These are phyloP conservation scores for Colletotrichum higginsianum DNA, from an alignment of 2,329 filamentous ascomycete species.

Conservation along the genomic window DNA sequence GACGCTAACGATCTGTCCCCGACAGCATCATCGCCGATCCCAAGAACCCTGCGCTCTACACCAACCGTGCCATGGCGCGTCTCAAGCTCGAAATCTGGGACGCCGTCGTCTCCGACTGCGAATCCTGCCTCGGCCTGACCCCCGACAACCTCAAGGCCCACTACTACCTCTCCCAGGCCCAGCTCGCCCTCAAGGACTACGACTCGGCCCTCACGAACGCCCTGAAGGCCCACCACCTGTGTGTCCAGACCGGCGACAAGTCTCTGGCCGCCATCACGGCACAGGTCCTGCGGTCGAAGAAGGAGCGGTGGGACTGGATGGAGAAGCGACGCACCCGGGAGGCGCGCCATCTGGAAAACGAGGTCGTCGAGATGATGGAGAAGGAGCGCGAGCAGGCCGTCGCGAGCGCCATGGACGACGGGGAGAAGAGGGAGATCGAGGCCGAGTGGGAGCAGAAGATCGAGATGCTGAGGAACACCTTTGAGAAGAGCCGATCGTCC, in stretches of 20 bases:
- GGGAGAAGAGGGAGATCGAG: slow-evolving; percentile 63
- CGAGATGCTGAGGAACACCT: slow-evolving; percentile 60
- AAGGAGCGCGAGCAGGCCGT: slow-evolving; percentile 62
- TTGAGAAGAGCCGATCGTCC: slow-evolving; percentile 65
- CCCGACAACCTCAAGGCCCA: slow-evolving; percentile 82
- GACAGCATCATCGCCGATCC: slow-evolving; percentile 82
- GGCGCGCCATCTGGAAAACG: slow-evolving; percentile 70
- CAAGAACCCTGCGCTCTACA: slow-evolving; percentile 84
- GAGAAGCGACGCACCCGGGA: slow-evolving; percentile 75
- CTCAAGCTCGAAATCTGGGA: slow-evolving; percentile 82
- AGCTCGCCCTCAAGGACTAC: slow-evolving; percentile 80
- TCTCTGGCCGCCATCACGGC: slow-evolving; percentile 80
- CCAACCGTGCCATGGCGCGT: slow-evolving; percentile 89
- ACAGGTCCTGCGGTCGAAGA: slow-evolving; percentile 85
- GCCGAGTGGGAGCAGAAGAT: slow-evolving; percentile 65
- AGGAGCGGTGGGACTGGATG: slow-evolving; percentile 84
- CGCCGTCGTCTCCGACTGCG: slow-evolving; percentile 82
- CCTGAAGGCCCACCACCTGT: slow-evolving; percentile 80
- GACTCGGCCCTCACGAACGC: slow-evolving; percentile 82
- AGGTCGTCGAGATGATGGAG: slow-evolving; percentile 69
- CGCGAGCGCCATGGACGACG: slow-evolving; percentile 57
- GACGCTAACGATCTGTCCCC: slow-evolving; percentile 4
- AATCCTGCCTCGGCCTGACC: slow-evolving; percentile 79
- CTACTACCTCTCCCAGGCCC: slow-evolving; percentile 87
- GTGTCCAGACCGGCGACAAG: slow-evolving; percentile 73